A percentile compares a stretch with the other conserved stretches of the same genome.
Conservation (phyloP, 495 filamentous ascomycete species). For the Podospora bellae-mahoneyi region DNA sequence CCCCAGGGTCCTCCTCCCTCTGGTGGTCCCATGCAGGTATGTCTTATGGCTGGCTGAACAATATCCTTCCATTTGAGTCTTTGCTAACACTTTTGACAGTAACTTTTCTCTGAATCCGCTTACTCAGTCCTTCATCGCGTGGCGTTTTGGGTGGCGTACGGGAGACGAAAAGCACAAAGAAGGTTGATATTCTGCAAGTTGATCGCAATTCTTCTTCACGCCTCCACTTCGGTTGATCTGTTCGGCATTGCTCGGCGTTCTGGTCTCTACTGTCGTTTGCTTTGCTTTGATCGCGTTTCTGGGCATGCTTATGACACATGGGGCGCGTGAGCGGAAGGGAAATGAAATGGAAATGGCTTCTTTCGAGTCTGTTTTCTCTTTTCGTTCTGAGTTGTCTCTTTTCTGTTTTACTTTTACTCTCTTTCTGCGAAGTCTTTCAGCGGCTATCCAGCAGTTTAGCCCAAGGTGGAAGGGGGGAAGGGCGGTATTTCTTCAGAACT, state of each 20-base stretch:
- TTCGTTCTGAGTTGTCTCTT: conserved; percentile 7
- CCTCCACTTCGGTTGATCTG: conserved; percentile 13
- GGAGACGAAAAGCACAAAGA: conserved; percentile 12
- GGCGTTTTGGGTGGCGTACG: conserved; percentile 19
- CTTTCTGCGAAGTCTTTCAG: not conserved
- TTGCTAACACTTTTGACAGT: conserved; percentile 9
- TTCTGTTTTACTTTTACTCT: conserved; percentile 8
- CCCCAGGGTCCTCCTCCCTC: conserved; percentile 29
- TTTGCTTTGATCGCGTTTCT: conserved; percentile 10
- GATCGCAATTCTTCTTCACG: conserved; percentile 5
- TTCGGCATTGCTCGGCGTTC: conserved; percentile 25
- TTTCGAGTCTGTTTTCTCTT: not conserved
- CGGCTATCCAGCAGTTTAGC: not conserved
- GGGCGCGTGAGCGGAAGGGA: conserved; percentile 18
- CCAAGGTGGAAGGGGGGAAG: not conserved
- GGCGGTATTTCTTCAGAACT: too few relatives aligned
- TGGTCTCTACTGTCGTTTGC: conserved; percentile 13
- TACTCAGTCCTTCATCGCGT: conserved; percentile 17
- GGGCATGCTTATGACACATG: conserved; percentile 12
- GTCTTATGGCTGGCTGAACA: conserved; percentile 8
- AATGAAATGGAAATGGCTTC: conserved; percentile 15
- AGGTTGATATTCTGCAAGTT: conserved; percentile 13
- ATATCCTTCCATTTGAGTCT: not conserved
- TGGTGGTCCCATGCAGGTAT: conserved; percentile 30
- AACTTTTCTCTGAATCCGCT: conserved; percentile 13